Evolutionary conservation across 164 flowering plant species (phyloP), one percentile per base, ranked within the genome.

Genomic region (Platanus orientalis): DNA sequence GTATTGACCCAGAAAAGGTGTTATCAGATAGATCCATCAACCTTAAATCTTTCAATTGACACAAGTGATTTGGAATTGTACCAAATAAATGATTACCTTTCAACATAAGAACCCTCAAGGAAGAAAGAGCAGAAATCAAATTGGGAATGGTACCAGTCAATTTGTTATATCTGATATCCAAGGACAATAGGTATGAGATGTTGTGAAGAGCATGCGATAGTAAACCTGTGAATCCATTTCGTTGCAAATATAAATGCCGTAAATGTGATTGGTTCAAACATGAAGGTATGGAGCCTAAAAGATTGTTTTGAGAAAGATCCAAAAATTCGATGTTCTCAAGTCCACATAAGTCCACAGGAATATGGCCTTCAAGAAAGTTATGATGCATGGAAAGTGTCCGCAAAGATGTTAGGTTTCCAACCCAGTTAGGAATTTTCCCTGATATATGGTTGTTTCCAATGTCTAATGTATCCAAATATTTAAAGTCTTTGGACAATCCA

Each of bases 21-120:
- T 60, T 60, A 24, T 45, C 9, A 1, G 63, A 60, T 27, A 60
- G 63, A 45, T 60, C 63, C 48, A 60, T 40, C 7, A 47, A 3
- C 14, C 29, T 17, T 26, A 47, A 24, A 1, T 20, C 1, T 3
- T 27, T 27, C 21, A 45, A 27, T 47, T 60, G 39, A 47, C 63
- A 60, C 24, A 60, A 45, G 1, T 60, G 52, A 26, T 4, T 17
- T 6, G 63, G 63, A 60, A 60, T 60, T 2, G 34, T 14, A 45
- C 53, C 52, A 19, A 7, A 0, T 17, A 62, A 53, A 39, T 16
- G 29, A 53, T 62, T 62, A 17, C 58, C 57, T 5, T 13, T 21
- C 21, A 62, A 50, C 24, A 62, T 40, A 50, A 62, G 65, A 23
- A 34, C 29, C 5, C 49, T 53, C 25, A 62, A 17, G 10, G 14